Percentiles rank a stretch among this genome's conserved stretches.
These are phyloP conservation scores for Endoconidiophora polonica DNA, from an alignment of 2,329 filamentous ascomycete genomes.

Conservation along the genomic window DNA sequence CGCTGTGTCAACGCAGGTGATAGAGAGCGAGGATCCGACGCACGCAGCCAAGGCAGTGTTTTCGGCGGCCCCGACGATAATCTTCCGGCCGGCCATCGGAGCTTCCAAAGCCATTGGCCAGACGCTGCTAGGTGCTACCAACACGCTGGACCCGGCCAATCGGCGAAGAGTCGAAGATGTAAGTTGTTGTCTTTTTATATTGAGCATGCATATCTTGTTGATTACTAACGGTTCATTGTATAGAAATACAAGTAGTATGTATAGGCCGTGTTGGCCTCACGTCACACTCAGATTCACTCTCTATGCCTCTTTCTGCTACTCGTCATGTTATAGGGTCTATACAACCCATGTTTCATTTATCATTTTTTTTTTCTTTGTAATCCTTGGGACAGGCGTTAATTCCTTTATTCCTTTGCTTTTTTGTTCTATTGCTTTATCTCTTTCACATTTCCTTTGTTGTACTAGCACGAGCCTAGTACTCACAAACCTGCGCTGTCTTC, in stretches of 20 bases:
- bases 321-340: background rate
- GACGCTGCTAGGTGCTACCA: constrained; percentile 80
- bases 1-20: constrained; percentile 77
- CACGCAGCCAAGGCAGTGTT: constrained; percentile 66
- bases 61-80: constrained; percentile 76
- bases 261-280: no score
- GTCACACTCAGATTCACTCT: no score
- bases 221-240: no score
- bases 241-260: no score
- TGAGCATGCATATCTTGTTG: no score
- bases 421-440: background rate
- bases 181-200: no score
- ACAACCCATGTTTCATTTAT: background rate
- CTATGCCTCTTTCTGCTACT: no score
- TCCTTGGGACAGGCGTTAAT: background rate
- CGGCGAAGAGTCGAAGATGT: constrained; percentile 67
- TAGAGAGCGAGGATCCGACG: constrained; percentile 68
- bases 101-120: constrained; percentile 78
- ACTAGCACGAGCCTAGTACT: background rate
- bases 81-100: constrained; percentile 79
- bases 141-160: constrained; percentile 73
- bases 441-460: background rate
- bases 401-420: background rate
- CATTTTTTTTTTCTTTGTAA: background rate
- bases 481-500: background rate